Evolutionary conservation across 331 rosid species (phyloP).

Genomic region (Prunus yedoensis): DNA sequence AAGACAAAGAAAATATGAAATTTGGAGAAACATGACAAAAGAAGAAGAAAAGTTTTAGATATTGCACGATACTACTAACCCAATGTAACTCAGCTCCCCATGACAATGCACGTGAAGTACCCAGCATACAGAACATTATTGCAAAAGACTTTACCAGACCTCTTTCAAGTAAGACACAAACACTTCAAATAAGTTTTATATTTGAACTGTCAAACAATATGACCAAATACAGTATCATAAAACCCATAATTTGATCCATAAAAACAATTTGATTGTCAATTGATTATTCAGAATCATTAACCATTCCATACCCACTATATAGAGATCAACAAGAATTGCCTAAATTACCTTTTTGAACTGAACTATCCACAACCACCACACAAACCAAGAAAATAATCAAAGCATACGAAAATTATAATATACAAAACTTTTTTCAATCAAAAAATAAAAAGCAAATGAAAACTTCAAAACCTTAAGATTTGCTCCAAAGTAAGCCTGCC

Average conservation of each 20-base stretch:
- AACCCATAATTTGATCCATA: neutral
- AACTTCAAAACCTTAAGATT: conserved; percentile 68
- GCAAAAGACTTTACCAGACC: too few relatives aligned
- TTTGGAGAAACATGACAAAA: too few relatives aligned
- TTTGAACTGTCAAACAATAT: too few relatives aligned
- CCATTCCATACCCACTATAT: neutral
- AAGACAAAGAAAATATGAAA: too few relatives aligned
- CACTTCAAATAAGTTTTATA: too few relatives aligned
- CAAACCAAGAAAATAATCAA: neutral
- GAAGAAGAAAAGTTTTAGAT: too few relatives aligned
- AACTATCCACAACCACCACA: neutral
- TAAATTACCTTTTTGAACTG: neutral
- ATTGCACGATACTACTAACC: too few relatives aligned
- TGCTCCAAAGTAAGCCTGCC: conserved; percentile 98
- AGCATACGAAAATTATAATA: neutral
- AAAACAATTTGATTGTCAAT: neutral
- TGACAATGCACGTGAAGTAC: neutral
- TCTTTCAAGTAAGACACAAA: too few relatives aligned
- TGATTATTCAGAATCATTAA: neutral
- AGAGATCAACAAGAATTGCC: neutral
- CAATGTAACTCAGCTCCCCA: too few relatives aligned
- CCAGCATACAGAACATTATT: neutral
- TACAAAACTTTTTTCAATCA: neutral
- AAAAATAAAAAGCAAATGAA: neutral
- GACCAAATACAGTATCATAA: neutral